These are phyloP conservation scores for Scedosporium aurantiacum DNA, from an alignment of 2,329 filamentous ascomycete species.

Conservation along the genomic window DNA sequence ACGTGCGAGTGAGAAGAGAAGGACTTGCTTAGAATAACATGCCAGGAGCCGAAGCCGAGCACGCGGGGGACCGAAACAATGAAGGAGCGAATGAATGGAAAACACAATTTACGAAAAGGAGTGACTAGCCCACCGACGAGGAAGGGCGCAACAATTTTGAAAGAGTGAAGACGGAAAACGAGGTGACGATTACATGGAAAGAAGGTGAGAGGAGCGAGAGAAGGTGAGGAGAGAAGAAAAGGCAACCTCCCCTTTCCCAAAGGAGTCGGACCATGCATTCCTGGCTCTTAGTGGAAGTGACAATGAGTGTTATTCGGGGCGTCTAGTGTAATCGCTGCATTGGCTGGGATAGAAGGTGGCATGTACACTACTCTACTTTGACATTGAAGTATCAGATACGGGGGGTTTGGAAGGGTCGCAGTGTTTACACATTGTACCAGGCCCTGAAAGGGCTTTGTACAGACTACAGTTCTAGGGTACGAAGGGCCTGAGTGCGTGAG, in stretches of 20 bases:
- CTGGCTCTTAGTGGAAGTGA: too few relatives aligned
- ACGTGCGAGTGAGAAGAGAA: neutral
- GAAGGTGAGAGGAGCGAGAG: constrained; percentile 16
- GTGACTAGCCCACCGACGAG: constrained; percentile 48
- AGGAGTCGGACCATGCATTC: neutral
- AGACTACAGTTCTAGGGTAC: too few relatives aligned
- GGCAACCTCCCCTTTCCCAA: constrained; percentile 2
- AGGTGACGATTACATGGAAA: constrained; percentile 17
- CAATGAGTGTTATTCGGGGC: too few relatives aligned
- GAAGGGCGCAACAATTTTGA: constrained; percentile 13
- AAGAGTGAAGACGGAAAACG: constrained; percentile 15
- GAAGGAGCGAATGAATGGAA: constrained; percentile 29
- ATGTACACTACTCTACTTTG: too few relatives aligned
- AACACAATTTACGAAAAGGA: constrained; percentile 30
- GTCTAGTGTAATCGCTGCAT: too few relatives aligned
- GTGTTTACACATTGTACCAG: too few relatives aligned
- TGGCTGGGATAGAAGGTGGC: too few relatives aligned
- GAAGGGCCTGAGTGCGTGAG: too few relatives aligned
- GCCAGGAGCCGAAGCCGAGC: neutral
- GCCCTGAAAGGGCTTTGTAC: too few relatives aligned
- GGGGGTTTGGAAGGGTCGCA: too few relatives aligned
- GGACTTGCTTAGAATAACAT: neutral
- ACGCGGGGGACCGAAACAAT: constrained; percentile 4
- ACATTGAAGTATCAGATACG: too few relatives aligned
- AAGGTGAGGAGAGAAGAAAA: constrained; percentile 15